Base-by-base conservation (phyloP, 2,329 filamentous ascomycete species). In the Alternaria gaisen region DNA sequence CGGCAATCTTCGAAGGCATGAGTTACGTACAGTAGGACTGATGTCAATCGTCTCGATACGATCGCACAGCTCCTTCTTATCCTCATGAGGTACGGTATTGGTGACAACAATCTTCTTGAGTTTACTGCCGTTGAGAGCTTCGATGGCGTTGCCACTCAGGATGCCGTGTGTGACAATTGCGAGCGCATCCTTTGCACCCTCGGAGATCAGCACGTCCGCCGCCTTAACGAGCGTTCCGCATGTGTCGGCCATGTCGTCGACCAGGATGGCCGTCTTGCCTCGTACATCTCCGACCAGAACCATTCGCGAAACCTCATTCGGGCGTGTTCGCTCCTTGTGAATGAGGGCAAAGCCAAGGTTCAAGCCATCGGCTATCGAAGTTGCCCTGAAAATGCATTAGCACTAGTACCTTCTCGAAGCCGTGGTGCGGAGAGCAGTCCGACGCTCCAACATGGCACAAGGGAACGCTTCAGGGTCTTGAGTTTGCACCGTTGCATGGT, bases 221-320 rank as follows among this genome's bases (percentile, higher is more conserved):
- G 94, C 95, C 83, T 98, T 98, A 78, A 86, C 88, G 12, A 91
- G 83, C 2, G 93, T 97, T 69, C 93, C 93, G 79, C 94, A 97
- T 4, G 94, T 97, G 77, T 98, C 94, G 32, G 94, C 94, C 93
- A 98, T 97, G 78, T 98, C 94, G 78, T 98, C 94, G 48, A 99
- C 94, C 50, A 99, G 89, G 75, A 99, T 97, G 61, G 94, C 94
- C 30, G 94, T 90, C 83, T 95, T 95, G 81, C 92, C 91, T 68
- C 89, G 87, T 47, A 98, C 95, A 68, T 96, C 93, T 68, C 95
- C 95, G 52, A 98, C 94, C n/a, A 99, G 90, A 1, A 93, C 92
- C 93, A 97, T 97, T 72, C 92, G 90, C 10, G 91, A 93, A 63
- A 97, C 93, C 75, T 96, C 93, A 73, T 97, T 96, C 11, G 90